These are phyloP conservation scores for Phalaenopsis aphrodite DNA, from an alignment of 106 monocot species.

Conservation along the genomic window DNA sequence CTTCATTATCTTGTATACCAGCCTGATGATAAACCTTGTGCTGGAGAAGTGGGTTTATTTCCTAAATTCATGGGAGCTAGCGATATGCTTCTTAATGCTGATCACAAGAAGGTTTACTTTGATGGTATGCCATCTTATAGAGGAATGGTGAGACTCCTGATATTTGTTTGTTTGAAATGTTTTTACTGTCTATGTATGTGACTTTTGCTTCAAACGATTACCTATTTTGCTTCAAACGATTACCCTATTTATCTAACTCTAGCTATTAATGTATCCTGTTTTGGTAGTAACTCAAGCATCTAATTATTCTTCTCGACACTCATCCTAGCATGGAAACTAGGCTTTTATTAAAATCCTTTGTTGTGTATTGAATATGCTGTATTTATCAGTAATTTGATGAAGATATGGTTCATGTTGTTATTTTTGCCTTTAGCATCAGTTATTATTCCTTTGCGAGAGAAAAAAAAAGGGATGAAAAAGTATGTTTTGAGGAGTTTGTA, in stretches of 20 bases:
- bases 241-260: background rate
- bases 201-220: background rate
- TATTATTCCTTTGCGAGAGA: too few species aligned
- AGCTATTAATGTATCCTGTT: background rate
- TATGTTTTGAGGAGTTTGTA: too few species aligned
- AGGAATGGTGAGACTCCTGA: constrained; percentile 48
- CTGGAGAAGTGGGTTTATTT: constrained; percentile 87
- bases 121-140: constrained; percentile 79
- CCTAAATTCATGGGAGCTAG: constrained; percentile 71
- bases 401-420: too few species aligned
- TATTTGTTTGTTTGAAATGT: background rate
- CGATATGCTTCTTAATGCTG: constrained; percentile 67
- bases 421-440: too few species aligned
- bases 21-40: constrained; percentile 83
- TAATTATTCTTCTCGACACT: background rate
- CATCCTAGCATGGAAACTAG: background rate
- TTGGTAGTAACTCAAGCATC: background rate
- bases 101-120: constrained; percentile 82
- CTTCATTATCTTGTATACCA: constrained; percentile 13
- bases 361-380: too few species aligned
- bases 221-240: background rate
- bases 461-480: too few species aligned
- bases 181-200: background rate
- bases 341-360: too few species aligned
- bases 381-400: too few species aligned